Evolutionary conservation across 805 yeast genomes (phyloP).

Genomic region (Schwanniomyces polymorphus): DNA sequence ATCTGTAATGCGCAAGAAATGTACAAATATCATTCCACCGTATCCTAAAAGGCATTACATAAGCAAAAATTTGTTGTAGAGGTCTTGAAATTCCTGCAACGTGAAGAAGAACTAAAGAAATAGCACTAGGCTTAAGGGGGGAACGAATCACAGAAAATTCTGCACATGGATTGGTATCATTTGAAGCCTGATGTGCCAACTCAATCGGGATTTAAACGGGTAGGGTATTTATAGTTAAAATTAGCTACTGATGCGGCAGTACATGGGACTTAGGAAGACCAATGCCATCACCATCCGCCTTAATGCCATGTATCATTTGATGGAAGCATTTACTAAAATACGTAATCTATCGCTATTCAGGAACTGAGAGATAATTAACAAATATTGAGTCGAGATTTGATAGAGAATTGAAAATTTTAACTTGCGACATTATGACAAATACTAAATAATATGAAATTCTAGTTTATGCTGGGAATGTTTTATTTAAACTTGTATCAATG

Average conservation of each 20-base stretch:
- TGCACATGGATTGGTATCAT: neutral
- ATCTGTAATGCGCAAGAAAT: neutral
- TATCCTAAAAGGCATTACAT: neutral
- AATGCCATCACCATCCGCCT: too few species aligned
- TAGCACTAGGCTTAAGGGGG: neutral
- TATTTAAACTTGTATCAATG: too few species aligned
- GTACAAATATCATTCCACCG: neutral
- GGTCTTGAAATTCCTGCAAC: neutral
- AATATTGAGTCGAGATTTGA: neutral
- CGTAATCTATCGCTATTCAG: too few species aligned
- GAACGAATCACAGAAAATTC: neutral
- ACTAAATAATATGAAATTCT: neutral
- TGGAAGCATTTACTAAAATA: too few species aligned
- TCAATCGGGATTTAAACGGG: neutral
- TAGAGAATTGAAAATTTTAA: neutral
- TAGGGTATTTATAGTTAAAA: neutral
- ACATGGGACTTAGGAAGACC: too few species aligned
- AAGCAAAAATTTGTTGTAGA: neutral
- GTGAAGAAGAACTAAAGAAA: neutral
- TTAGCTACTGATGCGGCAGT: too few species aligned
- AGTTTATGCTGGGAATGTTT: neutral
- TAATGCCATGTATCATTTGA: too few species aligned
- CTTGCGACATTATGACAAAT: neutral
- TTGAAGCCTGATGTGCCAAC: neutral
- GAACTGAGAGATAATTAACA: neutral